Base-by-base conservation (phyloP, 768 basidiomycete species). In the Tulasnella sp. region DNA sequence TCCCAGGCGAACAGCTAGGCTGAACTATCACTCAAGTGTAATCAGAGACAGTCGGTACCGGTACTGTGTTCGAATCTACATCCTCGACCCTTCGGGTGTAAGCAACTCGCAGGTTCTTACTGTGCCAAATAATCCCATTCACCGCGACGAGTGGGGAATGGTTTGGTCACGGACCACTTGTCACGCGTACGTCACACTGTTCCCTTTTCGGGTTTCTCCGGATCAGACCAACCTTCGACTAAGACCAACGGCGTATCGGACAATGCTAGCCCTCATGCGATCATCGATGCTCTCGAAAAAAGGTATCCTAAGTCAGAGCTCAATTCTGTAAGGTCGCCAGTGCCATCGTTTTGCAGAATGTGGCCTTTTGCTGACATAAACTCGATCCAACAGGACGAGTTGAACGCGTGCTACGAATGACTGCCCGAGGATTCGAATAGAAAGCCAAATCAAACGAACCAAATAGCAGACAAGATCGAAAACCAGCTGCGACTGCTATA, bases 341-440 rank as follows among this genome's bases (percentile, higher is more conserved):
- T 37, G 37, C 73, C 34, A 34, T 48, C 37, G n/a, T 37, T 37
- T 14, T 46, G 37, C 54, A 24, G 34, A 72, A 37, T n/a, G 24
- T 7, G 24, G 37, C 37, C 34, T 6, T 28, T 7, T 69, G 31
- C 28, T 18, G 12, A 37, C 6, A 24, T 2, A 37, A 72, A 72
- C 58, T 60, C 80, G 77, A 6, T 6, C 37, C 2, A 50, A 28
- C 80, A 94, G 93, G 91, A 91, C 84, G 96, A 95, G 94, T 89
- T 95, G 16, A 87, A 90, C 64, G 91, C n/a, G n/a, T 96, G 95
- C 83, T 92, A 81, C 48, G 82, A 81, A 7, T 83, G 82, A 75
- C 58, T 83, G 12, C 31, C n/a, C n/a, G n/a, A n/a, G n/a, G 75
- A 37, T 22, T 72, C 37, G 8, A 82, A 83, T 50, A 86, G 88